Evolutionary conservation across 306 rosid genomes (phyloP).

Genomic region (Rosa persica): DNA sequence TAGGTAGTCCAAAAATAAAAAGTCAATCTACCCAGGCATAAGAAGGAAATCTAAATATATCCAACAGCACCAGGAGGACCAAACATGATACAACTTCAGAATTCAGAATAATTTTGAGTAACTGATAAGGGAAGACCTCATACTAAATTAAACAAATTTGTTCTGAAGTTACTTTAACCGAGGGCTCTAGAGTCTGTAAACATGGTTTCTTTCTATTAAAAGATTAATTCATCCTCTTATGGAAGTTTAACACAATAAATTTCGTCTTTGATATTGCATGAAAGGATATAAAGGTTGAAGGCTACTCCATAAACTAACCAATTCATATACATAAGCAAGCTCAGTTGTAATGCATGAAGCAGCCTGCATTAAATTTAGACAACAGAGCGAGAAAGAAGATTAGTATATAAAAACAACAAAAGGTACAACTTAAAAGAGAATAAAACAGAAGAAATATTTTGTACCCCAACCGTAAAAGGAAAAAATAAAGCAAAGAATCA

Average conservation of each 20-base stretch:
- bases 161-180: not conserved
- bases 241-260: not conserved
- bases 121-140: not conserved
- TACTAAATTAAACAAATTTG: not conserved
- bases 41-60: not conserved
- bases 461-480: not conserved
- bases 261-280: not conserved
- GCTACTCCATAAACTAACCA: slow-evolving; percentile 50
- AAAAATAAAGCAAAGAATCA: not conserved
- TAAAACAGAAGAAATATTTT: slow-evolving; percentile 25
- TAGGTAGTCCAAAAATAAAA: not conserved
- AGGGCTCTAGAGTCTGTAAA: not conserved
- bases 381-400: slow-evolving; percentile 1
- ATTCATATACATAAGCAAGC: slow-evolving; percentile 85
- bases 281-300: not conserved
- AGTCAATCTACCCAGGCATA: not conserved
- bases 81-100: not conserved
- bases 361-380: slow-evolving; percentile 53
- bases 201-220: slow-evolving; percentile 1
- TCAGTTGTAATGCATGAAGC: slow-evolving; percentile 76
- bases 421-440: slow-evolving; percentile 12
- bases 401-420: not conserved
- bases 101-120: not conserved
- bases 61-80: not conserved
- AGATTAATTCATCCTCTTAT: not conserved